Conservation (phyloP, 2,329 filamentous ascomycete genomes). For the Hypoxylon sp. region DNA sequence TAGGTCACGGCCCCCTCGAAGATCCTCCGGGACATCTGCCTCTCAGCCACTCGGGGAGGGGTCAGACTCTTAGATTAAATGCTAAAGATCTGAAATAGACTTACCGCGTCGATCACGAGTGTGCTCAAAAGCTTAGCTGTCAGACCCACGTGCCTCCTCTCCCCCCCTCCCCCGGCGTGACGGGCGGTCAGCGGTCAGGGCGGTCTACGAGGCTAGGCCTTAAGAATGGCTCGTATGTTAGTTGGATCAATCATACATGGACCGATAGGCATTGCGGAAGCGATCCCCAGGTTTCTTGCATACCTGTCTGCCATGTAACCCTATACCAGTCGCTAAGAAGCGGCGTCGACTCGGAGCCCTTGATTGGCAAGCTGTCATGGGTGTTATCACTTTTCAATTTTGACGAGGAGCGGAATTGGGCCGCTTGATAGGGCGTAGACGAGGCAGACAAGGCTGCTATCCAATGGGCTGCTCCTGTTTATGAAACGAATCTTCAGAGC, state of each 20-base stretch:
- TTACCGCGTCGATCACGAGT: constrained; percentile 5
- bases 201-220: too few relatives aligned
- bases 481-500: constrained; percentile 8
- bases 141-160: constrained; percentile 5
- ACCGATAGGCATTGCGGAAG: neutral
- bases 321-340: neutral
- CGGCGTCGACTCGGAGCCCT: neutral
- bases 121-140: constrained; percentile 4
- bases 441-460: neutral
- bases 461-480: constrained; percentile 1
- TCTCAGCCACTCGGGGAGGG: neutral
- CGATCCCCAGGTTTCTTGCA: neutral
- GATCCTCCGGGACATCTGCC: neutral
- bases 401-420: neutral
- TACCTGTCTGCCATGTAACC: too few relatives aligned
- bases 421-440: neutral
- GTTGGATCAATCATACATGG: neutral
- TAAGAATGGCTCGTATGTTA: too few relatives aligned
- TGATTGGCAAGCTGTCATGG: neutral
- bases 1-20: neutral
- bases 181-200: too few relatives aligned
- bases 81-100: neutral
- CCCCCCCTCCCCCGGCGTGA: constrained; percentile 4
- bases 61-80: neutral
- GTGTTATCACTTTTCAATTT: neutral